Base-by-base conservation (phyloP, 495 filamentous ascomycete species). In the Aspergillus cavernicola region DNA sequence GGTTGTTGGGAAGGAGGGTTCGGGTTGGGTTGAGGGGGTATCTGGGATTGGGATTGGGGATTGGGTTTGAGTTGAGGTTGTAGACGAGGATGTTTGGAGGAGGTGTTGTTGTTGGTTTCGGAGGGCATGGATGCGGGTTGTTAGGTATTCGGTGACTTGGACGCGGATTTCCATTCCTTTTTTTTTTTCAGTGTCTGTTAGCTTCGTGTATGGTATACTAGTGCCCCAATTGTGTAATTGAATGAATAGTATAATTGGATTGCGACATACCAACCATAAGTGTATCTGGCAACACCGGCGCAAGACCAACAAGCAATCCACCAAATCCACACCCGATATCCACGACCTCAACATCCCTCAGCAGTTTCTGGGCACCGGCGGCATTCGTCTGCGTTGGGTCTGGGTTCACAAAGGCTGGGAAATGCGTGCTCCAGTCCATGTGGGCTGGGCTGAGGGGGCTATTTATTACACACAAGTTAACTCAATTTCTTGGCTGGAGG, bases 251-350 rank as follows among this genome's bases (percentile, higher is more conserved):
- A n/a, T n/a, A 26, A 16, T n/a, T 39, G 26, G 35, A 29, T 52
- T 43, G 8, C 15, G 4, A 70, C 76, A 48, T 64, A 84, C 89
- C 91, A 41, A 97, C 67, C 57, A 97, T 81, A 58, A 96, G 72
- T 12, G 85, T 90, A 38, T 92, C 77, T 24, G 93, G 93, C 50
- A 97, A 69, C 13, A 83, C 71, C 6, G 90, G 89, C 11, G 88
- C 85, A 18, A 98, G 79, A 6, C 89, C 92, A 50, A 97, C 84
- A 11, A 96, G 79, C 50, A 98, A 72, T 9, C 93, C 93, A 23
- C 93, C 93, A 66, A 92, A 98, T 16, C 93, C 93, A 65, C 93
- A 98, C 12, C 93, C 93, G 56, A 98, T 96, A 75, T 98, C 93
- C 48, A 90, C 92, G n/a, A 98, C 81, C 61, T 96, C 90, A 15